phyloP scores from a whole-genome alignment of 441 rosid species.

The Rhodomyrtus psidioides region DNA sequence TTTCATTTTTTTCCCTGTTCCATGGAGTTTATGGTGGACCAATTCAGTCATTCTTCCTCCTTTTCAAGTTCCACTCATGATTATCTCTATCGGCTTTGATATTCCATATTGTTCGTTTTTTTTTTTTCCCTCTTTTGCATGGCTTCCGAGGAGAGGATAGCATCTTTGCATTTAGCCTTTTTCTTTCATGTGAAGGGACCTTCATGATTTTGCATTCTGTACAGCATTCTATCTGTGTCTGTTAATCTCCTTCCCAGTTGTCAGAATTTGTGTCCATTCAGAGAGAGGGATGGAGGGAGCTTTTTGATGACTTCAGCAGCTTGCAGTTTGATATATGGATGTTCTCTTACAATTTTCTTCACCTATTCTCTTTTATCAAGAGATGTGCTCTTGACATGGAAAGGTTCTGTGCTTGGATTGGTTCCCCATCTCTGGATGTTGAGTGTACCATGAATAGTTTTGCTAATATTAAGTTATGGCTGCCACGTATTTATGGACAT shows the following conservation, averaged over 20 bases:
- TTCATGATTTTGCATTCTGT: background rate
- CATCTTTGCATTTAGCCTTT: background rate
- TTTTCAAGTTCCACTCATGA: background rate
- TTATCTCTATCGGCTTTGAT: background rate
- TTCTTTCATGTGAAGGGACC: background rate
- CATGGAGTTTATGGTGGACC: background rate
- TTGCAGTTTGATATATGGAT: background rate
- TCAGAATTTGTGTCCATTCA: background rate
- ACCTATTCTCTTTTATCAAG: background rate
- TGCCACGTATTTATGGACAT: background rate
- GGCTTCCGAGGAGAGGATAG: background rate
- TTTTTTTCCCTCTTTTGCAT: background rate
- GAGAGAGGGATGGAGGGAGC: background rate
- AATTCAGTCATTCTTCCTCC: background rate
- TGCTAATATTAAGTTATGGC: background rate
- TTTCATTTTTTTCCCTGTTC: background rate
- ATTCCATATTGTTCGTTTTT: background rate
- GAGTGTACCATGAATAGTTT: background rate
- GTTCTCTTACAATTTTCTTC: background rate
- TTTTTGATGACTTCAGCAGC: background rate
- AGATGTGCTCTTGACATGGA: background rate
- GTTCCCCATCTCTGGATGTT: background rate
- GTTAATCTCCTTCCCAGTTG: background rate
- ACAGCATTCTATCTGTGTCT: background rate
- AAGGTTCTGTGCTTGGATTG: background rate